Percentiles rank a stretch among this genome's conserved stretches.
These are phyloP conservation scores for Gynochthodes officinalis DNA, from an alignment of 257 asterid genomes.

Conservation along the genomic window DNA sequence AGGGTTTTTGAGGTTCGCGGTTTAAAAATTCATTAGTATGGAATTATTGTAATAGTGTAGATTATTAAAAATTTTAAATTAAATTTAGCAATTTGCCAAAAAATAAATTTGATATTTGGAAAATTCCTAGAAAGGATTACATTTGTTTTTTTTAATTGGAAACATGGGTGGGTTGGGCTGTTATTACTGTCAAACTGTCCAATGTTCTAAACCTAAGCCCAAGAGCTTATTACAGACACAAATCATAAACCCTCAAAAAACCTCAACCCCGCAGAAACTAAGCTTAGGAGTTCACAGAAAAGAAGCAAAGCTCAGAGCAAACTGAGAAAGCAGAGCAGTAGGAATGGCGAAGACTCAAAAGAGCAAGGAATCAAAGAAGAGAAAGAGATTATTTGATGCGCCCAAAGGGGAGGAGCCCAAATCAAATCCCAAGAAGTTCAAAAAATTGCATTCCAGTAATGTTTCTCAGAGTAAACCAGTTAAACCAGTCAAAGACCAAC, in stretches of 20 bases:
- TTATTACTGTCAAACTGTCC: no score
- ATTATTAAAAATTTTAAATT: no score
- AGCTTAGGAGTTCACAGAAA: not conserved
- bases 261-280: conserved; percentile 1
- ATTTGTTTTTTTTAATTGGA: no score
- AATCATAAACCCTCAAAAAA: conserved; percentile 21
- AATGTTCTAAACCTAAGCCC: no score
- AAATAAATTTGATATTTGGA: no score
- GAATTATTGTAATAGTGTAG: no score
- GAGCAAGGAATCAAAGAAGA: conserved; percentile 49
- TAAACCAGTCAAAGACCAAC: conserved; percentile 16
- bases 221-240: not conserved
- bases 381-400: conserved; percentile 45
- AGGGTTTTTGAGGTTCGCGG: no score
- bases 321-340: not conserved
- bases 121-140: no score
- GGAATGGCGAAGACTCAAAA: conserved; percentile 63
- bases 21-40: no score
- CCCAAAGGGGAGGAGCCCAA: conserved; percentile 30
- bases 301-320: not conserved
- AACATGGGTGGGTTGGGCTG: no score
- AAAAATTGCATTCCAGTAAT: conserved; percentile 37
- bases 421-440: conserved; percentile 38
- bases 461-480: conserved; percentile 37
- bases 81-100: no score